Evolutionary conservation across 2,329 filamentous ascomycete species (phyloP), one percentile per base, ranked within the genome.

Genomic region (Dryadomyces quercus-mongolicae): DNA sequence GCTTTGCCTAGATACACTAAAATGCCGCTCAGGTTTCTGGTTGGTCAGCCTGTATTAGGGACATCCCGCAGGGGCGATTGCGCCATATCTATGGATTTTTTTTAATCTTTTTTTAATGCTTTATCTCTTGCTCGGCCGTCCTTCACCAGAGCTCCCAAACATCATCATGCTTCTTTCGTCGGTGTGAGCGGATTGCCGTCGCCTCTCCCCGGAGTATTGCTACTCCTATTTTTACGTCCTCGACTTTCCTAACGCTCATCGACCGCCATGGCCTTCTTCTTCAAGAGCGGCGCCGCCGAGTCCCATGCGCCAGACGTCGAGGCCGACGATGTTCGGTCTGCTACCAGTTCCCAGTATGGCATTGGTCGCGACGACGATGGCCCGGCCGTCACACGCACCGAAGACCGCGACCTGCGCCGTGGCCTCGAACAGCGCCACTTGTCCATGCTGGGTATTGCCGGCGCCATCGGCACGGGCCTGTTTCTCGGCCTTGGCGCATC

Each of bases 401-500:
- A 58, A 40, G 49, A 52, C 38, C 56, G 54, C 20, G 51, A 55
- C 38, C 54, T 60, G 13, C 46, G 46, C 50, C 58, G 57, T 21
- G 57, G 57, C 8, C 58, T 74, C 59, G 70, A 72, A 62, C 68
- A 69, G 47, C 67, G 71, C 52, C 71, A 74, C 62, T 63, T 73
- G 59, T 70, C 73, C 60, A 71, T 73, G 68, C 70, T 73, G 59
- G 71, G 68, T 54, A 71, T 74, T 25, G 70, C 70, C 57, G 74
- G 74, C 52, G 72, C 72, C 15, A 82, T 88, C 61, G 85, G 85
- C 53, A 88, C 85, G 2, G 85, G 85, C 59, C 74, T 88, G 46
- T 88, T 88, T 67, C 75, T 88, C 38, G 83, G 84, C 52, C 81
- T 78, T 51, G 84, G 85, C 70, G 44, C 81, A 82, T 15, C 72